A percentile compares a stretch with the other conserved stretches of the same genome.
Evolutionary conservation across 2,329 filamentous ascomycete genomes (phyloP).

Genomic region (Aspergillus tubingensis): DNA sequence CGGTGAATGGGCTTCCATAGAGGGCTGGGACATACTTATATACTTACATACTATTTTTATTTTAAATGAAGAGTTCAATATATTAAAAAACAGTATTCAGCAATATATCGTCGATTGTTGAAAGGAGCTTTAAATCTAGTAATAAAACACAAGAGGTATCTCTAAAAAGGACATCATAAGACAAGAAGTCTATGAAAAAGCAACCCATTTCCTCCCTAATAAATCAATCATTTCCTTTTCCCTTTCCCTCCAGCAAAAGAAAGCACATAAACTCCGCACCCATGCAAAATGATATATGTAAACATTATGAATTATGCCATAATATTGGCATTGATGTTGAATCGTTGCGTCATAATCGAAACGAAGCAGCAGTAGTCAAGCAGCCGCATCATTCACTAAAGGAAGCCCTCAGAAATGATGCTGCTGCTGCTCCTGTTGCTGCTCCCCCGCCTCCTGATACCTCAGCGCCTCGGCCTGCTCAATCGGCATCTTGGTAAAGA

Average conservation of each 20-base stretch:
- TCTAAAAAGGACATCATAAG: background rate
- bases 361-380: background rate
- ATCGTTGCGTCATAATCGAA: constrained; percentile 16
- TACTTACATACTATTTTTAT: background rate
- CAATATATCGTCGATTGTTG: background rate
- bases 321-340: constrained; percentile 18
- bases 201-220: background rate
- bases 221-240: background rate
- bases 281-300: constrained; percentile 6
- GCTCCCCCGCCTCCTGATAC: background rate
- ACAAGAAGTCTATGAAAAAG: background rate
- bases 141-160: background rate
- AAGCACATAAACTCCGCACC: constrained; percentile 8
- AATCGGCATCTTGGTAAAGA: constrained; percentile 52
- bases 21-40: constrained; percentile 43
- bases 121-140: background rate
- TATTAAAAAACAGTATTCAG: constrained; percentile 1
- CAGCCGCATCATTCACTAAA: too few species aligned
- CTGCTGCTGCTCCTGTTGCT: background rate
- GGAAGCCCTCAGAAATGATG: too few species aligned
- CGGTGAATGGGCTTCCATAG: constrained; percentile 50
- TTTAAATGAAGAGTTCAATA: background rate
- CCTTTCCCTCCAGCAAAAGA: background rate
- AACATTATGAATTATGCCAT: constrained; percentile 17
- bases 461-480: constrained; percentile 10